Base-by-base conservation (phyloP, 768 basidiomycete species). In the Suillus subalutaceus region DNA sequence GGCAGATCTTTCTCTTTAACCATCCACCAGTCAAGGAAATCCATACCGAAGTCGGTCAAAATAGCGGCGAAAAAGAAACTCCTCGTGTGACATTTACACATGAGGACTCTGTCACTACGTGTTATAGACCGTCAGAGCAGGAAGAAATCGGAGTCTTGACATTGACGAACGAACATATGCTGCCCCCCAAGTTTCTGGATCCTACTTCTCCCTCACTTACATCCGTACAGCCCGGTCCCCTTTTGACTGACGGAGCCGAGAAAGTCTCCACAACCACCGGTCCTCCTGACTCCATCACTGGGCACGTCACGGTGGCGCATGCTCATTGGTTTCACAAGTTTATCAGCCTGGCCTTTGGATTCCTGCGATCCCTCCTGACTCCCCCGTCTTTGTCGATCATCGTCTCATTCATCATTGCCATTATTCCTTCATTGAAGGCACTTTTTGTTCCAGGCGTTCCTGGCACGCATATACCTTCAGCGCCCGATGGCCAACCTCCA, bases 401-500 rank as follows among this genome's bases (percentile, higher is more conserved):
- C 63, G 16, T 83, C 40, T 77, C 86, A 0, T 83, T 91, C 63
- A 79, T 85, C 57, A 83, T 89, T 66, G 82, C 89, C 2, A 77
- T 90, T 26, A 72, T 89, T 2, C 82, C 83, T 2, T 76, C 79
- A 10, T 80, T 91, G 65, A 90, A 90, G 68, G 87, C 83, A 0
- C 79, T 91, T 4, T 90, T 91, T 68, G 78, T 88, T 2, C 62
- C 77, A 3, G 71, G 70, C 15, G 79, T 87, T 4, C 76, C 81
- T 1, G 80, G 81, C 1, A 76, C 79, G 1, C 68, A 76, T 43
- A 86, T 84, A 63, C 81, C 82, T 4, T 55, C 78, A 30, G 87
- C 88, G 0, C 90, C 90, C 0, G 90, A 91, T 68, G 89, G 89
- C 0, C 80, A 85, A 66, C 89, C 90, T 1, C 90, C 90, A 0